phyloP scores from a whole-genome alignment of 2,329 filamentous ascomycete genomes.

The Colletotrichum orbiculare region DNA sequence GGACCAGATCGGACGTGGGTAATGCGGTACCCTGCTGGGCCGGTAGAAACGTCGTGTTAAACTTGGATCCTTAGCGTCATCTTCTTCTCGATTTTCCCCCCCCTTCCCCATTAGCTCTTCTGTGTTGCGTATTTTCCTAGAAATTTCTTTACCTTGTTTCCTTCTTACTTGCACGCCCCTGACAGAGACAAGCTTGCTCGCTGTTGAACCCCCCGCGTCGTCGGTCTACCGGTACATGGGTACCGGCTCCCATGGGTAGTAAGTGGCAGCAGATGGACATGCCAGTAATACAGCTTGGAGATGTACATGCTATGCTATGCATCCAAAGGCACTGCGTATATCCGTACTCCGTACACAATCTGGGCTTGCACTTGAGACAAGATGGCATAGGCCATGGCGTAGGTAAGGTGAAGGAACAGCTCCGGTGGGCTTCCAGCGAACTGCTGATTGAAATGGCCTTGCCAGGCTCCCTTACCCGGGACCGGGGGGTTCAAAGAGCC shows the following conservation, averaged over 20 bases:
- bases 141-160: slow-evolving; percentile 30
- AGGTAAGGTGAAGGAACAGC: slow-evolving; percentile 28
- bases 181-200: slow-evolving; percentile 12
- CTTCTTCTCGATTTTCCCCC: slow-evolving; percentile 19
- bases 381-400: slow-evolving; percentile 25
- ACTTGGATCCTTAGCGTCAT: slow-evolving; percentile 31
- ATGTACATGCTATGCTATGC: too few species aligned
- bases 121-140: background rate
- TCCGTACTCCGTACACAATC: background rate
- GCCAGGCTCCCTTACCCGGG: slow-evolving; percentile 31
- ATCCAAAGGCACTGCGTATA: too few species aligned
- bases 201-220: slow-evolving; percentile 28
- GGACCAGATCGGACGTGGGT: slow-evolving; percentile 31
- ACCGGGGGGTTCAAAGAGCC: slow-evolving; percentile 21
- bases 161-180: slow-evolving; percentile 13
- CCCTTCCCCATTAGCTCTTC: background rate
- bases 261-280: slow-evolving; percentile 14
- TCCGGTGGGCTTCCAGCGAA: slow-evolving; percentile 23
- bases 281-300: slow-evolving; percentile 13
- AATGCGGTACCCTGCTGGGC: slow-evolving; percentile 29
- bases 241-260: slow-evolving; percentile 25
- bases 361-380: slow-evolving; percentile 33
- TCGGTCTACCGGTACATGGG: slow-evolving; percentile 29
- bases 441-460: slow-evolving; percentile 30
- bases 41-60: slow-evolving; percentile 36